phyloP scores from a whole-genome alignment of 2,329 filamentous ascomycete genomes.

The Diaporthe sp. region DNA sequence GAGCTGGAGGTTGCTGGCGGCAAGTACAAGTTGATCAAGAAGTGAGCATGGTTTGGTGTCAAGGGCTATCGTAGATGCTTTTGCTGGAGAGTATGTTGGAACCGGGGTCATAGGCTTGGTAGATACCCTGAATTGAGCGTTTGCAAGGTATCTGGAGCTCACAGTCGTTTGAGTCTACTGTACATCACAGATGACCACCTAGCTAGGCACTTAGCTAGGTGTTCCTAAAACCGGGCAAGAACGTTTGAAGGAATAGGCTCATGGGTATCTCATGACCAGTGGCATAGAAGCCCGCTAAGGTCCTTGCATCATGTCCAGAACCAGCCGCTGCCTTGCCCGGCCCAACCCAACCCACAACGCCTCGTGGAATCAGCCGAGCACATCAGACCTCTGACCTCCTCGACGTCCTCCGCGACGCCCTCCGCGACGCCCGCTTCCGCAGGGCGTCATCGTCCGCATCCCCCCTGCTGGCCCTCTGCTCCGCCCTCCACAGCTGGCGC shows the following conservation, averaged over 20 bases:
- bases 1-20: constrained; percentile 78
- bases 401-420: background rate
- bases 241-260: too few species aligned
- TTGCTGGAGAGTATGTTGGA: background rate
- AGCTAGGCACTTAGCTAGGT: background rate
- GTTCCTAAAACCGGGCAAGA: too few species aligned
- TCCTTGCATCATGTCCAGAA: background rate
- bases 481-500: constrained; percentile 34
- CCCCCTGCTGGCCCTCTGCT: constrained; percentile 28
- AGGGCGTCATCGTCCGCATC: constrained; percentile 3
- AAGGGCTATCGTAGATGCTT: background rate
- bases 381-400: background rate
- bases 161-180: background rate
- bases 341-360: background rate
- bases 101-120: background rate
- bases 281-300: background rate
- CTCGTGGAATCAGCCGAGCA: background rate
- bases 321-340: background rate
- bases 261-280: background rate
- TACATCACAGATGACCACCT: background rate
- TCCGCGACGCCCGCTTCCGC: constrained; percentile 14
- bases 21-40: constrained; percentile 77
- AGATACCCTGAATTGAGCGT: background rate
- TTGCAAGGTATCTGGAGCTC: background rate
- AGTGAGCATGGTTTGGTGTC: constrained; percentile 53